phyloP scores from a whole-genome alignment of 164 flowering plant species.

The Buxus sempervirens region DNA sequence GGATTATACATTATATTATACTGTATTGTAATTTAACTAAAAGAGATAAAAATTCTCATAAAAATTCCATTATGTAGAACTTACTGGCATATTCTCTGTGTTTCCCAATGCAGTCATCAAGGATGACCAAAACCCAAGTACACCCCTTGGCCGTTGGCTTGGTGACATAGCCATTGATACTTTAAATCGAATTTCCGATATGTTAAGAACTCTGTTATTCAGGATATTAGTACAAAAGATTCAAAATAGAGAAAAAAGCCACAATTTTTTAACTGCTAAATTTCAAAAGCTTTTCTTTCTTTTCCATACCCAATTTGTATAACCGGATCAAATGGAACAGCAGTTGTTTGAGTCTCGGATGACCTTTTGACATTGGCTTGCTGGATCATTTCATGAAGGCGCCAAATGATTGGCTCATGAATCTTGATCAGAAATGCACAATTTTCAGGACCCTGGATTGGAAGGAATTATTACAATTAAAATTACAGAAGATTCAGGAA shows the following conservation, averaged over 20 bases:
- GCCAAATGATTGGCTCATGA: conserved; percentile 99
- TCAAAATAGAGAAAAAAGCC: conserved; percentile 1
- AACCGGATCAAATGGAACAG: conserved; percentile 92
- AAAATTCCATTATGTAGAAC: conserved; percentile 9
- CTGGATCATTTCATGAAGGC: conserved; percentile 95
- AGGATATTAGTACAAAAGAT: neutral
- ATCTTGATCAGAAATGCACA: conserved; percentile 77
- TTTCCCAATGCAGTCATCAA: conserved; percentile 99
- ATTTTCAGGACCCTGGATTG: conserved; percentile 77
- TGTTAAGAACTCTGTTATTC: conserved; percentile 65
- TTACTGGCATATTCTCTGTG: conserved; percentile 96
- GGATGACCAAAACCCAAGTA: conserved; percentile 98
- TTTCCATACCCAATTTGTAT: conserved; percentile 79
- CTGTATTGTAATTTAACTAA: neutral
- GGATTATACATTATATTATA: too few relatives aligned
- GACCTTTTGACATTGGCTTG: conserved; percentile 61
- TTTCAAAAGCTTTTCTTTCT: neutral
- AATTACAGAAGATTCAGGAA: neutral
- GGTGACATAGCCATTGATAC: conserved; percentile 99
- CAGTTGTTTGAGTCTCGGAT: conserved; percentile 47
- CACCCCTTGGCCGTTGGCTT: conserved; percentile 93
- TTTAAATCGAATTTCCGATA: conserved; percentile 87
- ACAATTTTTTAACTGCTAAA: neutral
- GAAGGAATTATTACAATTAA: neutral
- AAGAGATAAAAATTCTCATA: neutral